phyloP scores from a whole-genome alignment of 495 filamentous ascomycete genomes.

The Astrothelium macrocarpum region DNA sequence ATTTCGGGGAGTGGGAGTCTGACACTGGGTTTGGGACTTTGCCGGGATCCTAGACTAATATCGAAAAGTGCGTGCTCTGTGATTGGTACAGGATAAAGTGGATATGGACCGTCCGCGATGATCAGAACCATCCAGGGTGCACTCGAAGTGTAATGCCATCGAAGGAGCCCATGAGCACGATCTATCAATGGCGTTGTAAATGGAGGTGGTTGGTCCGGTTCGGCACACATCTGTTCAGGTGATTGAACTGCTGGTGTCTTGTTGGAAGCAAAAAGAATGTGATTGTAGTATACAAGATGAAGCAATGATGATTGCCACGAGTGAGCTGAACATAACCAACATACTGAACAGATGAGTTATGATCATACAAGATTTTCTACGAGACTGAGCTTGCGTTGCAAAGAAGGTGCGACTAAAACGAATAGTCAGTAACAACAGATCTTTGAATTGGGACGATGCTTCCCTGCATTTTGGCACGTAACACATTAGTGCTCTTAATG shows the following conservation, averaged over 20 bases:
- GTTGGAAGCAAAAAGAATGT: neutral
- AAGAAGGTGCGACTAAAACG: too few species aligned
- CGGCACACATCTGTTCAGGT: neutral
- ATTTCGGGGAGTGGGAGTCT: neutral
- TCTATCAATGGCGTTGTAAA: neutral
- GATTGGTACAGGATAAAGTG: neutral
- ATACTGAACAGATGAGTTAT: too few species aligned
- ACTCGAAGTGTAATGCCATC: slow-evolving; percentile 3
- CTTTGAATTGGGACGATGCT: too few species aligned
- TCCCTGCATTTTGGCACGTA: too few species aligned
- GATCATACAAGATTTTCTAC: too few species aligned
- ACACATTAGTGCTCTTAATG: neutral
- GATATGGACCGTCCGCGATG: neutral
- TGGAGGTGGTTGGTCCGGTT: neutral
- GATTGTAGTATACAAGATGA: neutral
- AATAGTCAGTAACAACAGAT: too few species aligned
- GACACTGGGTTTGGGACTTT: neutral
- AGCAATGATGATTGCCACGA: neutral
- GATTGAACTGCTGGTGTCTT: neutral
- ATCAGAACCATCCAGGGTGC: neutral
- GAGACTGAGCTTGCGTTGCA: too few species aligned
- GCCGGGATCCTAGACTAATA: neutral
- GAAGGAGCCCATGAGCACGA: neutral
- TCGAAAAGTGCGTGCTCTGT: neutral
- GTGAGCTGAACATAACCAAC: too few species aligned